These are phyloP conservation scores for Sporothrix pallida DNA, from an alignment of 2,329 filamentous ascomycete species.

Conservation along the genomic window DNA sequence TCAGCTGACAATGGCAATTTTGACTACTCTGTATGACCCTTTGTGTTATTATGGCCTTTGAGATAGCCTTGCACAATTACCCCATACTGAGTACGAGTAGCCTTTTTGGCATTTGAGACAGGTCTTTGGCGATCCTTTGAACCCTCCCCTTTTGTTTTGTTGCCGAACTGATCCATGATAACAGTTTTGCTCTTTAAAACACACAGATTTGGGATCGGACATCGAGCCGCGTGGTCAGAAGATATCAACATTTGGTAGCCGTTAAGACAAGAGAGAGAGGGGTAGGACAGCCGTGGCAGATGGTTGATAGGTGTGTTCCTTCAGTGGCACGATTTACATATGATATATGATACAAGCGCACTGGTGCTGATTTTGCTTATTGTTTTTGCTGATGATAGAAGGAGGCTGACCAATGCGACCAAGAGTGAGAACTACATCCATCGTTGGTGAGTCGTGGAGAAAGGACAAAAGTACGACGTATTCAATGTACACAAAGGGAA, in stretches of 20 bases:
- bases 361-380: not conserved
- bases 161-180: not conserved
- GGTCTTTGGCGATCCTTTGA: not conserved
- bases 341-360: not conserved
- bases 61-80: not conserved
- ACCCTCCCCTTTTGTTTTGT: not conserved
- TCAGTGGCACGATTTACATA: too few relatives aligned
- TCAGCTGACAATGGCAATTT: conserved; percentile 12
- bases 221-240: not conserved
- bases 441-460: not conserved
- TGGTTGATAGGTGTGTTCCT: too few relatives aligned
- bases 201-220: not conserved
- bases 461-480: not conserved
- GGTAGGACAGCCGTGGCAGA: not conserved
- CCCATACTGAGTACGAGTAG: not conserved
- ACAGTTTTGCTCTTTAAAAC: too few relatives aligned
- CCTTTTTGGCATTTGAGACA: conserved; percentile 8
- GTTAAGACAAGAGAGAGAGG: conserved; percentile 1
- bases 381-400: conserved; percentile 18
- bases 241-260: not conserved
- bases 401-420: conserved; percentile 21
- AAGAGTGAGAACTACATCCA: not conserved
- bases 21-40: not conserved
- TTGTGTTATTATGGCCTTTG: not conserved
- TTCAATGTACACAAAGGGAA: not conserved